Evolutionary conservation across 208 protist species (phyloP), one percentile per base, ranked within the genome.

Genomic region (Sergeia podlipaevii): DNA sequence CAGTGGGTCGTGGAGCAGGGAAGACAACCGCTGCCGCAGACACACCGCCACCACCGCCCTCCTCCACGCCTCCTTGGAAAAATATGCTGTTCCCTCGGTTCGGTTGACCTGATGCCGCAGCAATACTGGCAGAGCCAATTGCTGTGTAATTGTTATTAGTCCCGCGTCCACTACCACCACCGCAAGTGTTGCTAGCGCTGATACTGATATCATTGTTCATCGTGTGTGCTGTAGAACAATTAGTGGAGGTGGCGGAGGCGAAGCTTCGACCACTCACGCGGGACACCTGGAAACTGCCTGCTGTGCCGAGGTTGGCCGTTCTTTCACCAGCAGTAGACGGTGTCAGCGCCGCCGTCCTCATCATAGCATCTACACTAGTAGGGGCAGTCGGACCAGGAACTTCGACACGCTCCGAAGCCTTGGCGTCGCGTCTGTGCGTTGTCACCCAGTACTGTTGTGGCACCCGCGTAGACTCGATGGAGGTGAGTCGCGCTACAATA

Each of bases 361-460:
- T n/a, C n/a, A n/a, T n/a, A n/a, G n/a, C n/a, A n/a, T n/a, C n/a
- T n/a, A n/a, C n/a, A n/a, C n/a, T n/a, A n/a, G n/a, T n/a, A n/a
- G n/a, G n/a, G n/a, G n/a, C n/a, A n/a, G n/a, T n/a, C n/a, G n/a
- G n/a, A n/a, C n/a, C n/a, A n/a, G n/a, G n/a, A n/a, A n/a, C n/a
- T n/a, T n/a, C 39, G 4, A 34, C 32, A 17, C 48, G 43, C 15
- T 21, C 26, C 15, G 43, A 34, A 7, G 46, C 27, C 5, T 6
- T 17, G 6, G 33, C 28, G 46, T 24, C 46, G 6, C 60, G 63
- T 38, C 56, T 41, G 21, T 76, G 63, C 13, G 72, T 51, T 0
- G 72, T 80, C 28, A 91, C 61, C 84, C 87, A 94, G 48, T 77
- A 80, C 44, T 79, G 70, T 34, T 75, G 65, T 6, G 88, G 80